phyloP scores from a whole-genome alignment of 169 alveolate species.

The Plasmodium vivax region DNA sequence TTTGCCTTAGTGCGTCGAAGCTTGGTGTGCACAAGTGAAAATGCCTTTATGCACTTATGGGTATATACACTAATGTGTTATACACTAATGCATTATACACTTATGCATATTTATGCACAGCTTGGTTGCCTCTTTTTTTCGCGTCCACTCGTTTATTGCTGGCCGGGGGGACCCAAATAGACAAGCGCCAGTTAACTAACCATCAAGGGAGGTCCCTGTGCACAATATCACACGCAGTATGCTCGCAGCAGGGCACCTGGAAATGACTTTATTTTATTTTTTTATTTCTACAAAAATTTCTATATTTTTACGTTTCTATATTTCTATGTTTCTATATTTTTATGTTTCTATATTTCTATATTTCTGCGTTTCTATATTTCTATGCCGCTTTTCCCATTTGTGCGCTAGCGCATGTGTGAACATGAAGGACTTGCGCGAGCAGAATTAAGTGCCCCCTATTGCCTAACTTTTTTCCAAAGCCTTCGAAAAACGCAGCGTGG shows the following conservation, averaged over 20 bases:
- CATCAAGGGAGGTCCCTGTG: neutral
- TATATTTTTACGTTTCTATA: neutral
- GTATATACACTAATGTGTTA: constrained; percentile 2
- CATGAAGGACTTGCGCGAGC: neutral
- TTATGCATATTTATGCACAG: neutral
- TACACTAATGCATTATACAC: too few relatives aligned
- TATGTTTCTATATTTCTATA: neutral
- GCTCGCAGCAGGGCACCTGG: neutral
- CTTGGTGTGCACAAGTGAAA: neutral
- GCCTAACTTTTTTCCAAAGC: neutral
- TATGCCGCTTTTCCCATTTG: neutral
- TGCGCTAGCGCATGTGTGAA: neutral
- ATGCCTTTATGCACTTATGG: neutral
- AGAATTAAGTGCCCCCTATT: neutral
- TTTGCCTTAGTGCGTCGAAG: neutral
- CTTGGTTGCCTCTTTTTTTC: neutral
- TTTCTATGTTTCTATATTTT: too few relatives aligned
- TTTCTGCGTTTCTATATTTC: neutral
- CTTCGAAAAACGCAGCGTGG: neutral
- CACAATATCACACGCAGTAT: neutral
- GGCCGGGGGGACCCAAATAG: neutral
- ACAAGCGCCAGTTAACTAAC: neutral
- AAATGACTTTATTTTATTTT: neutral
- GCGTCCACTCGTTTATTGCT: neutral
- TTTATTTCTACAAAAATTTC: neutral